These are phyloP conservation scores for Talaromyces sp. DNA, from an alignment of 2,329 filamentous ascomycete species.

Conservation along the genomic window DNA sequence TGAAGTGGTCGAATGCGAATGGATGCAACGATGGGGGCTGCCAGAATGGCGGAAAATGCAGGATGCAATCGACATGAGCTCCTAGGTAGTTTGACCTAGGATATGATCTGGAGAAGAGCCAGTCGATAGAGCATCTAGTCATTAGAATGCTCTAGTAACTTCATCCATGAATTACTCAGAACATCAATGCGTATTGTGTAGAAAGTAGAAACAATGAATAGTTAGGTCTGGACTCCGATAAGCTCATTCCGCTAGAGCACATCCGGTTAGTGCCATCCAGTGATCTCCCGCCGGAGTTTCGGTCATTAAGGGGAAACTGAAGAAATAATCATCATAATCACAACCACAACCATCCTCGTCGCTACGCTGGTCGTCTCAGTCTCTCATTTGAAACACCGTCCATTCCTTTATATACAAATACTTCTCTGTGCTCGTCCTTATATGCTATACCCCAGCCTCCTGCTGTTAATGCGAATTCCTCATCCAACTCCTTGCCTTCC, in stretches of 20 bases:
- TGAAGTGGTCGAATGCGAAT: slow-evolving; percentile 18
- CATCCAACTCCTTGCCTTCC: slow-evolving; percentile 3
- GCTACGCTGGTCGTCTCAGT: neutral
- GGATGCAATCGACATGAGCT: neutral
- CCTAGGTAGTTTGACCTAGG: neutral
- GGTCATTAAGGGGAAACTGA: neutral
- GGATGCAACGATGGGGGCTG: slow-evolving; percentile 21
- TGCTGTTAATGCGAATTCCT: neutral
- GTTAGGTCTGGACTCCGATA: too few species aligned
- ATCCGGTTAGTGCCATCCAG: neutral
- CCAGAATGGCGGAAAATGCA: slow-evolving; percentile 16
- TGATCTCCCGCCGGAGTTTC: neutral
- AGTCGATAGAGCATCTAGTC: too few species aligned
- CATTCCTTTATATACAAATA: slow-evolving; percentile 3
- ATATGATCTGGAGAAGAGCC: too few species aligned
- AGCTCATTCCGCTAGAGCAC: neutral
- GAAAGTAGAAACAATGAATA: too few species aligned
- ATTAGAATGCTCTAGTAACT: too few species aligned
- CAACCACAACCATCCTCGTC: neutral
- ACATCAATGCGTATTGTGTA: too few species aligned
- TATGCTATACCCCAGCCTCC: neutral
- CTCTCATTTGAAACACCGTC: slow-evolving; percentile 1
- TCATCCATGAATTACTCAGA: too few species aligned
- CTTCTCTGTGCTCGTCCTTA: slow-evolving; percentile 1
- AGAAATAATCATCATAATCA: neutral